A percentile compares a stretch with the other conserved stretches of the same genome.
Conservation (phyloP, 176 grass and related monocot species). For the Lolium rigidum region DNA sequence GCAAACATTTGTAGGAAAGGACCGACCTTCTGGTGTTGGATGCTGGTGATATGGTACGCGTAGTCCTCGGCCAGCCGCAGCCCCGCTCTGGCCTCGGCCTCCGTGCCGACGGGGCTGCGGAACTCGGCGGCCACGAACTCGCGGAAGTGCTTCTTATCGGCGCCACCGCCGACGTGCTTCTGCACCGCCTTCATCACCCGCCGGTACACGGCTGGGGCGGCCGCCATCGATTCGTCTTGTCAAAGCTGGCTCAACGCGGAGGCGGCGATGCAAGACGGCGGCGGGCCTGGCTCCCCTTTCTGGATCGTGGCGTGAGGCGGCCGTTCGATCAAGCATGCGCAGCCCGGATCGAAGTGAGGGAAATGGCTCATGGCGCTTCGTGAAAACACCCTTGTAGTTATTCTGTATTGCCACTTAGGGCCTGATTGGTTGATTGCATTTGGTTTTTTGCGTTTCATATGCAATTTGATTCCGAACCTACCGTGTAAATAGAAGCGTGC, state of each 20-base stretch:
- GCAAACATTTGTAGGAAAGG: background rate
- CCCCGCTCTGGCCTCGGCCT: conserved; percentile 46
- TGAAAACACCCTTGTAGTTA: background rate
- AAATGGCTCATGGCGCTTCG: background rate
- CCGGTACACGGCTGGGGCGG: conserved; percentile 47
- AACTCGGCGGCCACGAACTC: conserved; percentile 67
- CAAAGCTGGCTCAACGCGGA: background rate
- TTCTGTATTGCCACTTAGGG: background rate
- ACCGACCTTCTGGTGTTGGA: conserved; percentile 72
- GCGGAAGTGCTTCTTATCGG: conserved; percentile 61
- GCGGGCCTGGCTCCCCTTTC: background rate
- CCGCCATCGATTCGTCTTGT: conserved; percentile 34
- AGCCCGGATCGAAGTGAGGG: background rate
- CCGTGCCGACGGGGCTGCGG: conserved; percentile 40
- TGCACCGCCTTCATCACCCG: conserved; percentile 64
- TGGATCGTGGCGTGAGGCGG: background rate
- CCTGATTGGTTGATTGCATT: background rate
- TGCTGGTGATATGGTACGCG: conserved; percentile 64
- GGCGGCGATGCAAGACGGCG: background rate
- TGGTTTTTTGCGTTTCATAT: too few species aligned
- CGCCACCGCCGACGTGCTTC: conserved; percentile 52
- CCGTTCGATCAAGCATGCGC: conserved; percentile 25
- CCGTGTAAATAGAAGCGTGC: too few species aligned
- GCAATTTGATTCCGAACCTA: too few species aligned
- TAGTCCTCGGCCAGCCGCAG: conserved; percentile 63